Conservation (phyloP, 1,139 yeast genomes). For the Pneumocystis jirovecii region DNA sequence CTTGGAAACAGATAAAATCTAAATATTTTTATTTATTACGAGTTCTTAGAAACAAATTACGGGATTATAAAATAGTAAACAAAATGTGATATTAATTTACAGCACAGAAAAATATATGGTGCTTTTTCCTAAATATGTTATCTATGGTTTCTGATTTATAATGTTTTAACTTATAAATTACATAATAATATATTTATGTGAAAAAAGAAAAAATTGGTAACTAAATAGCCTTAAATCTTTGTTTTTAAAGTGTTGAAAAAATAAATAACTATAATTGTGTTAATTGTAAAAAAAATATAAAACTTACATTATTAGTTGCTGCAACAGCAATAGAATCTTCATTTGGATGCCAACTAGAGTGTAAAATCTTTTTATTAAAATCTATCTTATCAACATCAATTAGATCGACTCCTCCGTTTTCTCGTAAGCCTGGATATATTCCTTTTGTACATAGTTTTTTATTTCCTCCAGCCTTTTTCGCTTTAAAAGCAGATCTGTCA, state of each 20-base stretch:
- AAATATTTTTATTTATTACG: not conserved
- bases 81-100: not conserved
- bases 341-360: constrained; percentile 95
- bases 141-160: not conserved
- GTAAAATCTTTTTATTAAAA: constrained; percentile 86
- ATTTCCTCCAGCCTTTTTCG: constrained; percentile 36
- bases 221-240: not conserved
- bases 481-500: constrained; percentile 91
- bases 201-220: not conserved
- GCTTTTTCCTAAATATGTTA: not conserved
- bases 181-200: not conserved
- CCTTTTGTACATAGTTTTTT: not conserved
- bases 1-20: not conserved
- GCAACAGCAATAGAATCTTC: constrained; percentile 97
- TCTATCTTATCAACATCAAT: constrained; percentile 64
- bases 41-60: not conserved
- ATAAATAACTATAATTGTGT: constrained; percentile 23
- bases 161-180: not conserved
- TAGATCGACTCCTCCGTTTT: constrained; percentile 18
- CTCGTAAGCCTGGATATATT: constrained; percentile 13
- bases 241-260: constrained; percentile 24
- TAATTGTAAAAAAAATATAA: constrained; percentile 23
- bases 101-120: not conserved
- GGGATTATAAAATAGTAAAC: not conserved
- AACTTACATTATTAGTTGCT: constrained; percentile 85